Conservation (phyloP, 371 early-diverging fungal genomes). For the Lichtheimia ramosa region DNA sequence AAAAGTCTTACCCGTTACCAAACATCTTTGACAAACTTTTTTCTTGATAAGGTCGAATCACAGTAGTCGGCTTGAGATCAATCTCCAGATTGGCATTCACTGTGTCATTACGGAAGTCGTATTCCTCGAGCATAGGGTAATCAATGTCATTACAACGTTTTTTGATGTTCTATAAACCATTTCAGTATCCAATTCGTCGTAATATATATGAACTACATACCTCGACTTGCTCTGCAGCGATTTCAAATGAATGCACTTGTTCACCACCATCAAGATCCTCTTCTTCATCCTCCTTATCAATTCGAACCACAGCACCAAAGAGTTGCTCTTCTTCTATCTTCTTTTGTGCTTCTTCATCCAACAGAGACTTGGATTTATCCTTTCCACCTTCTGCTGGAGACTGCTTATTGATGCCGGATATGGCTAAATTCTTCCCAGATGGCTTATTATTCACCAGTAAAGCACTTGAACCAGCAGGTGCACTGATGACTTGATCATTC, state of each 20-base stretch:
- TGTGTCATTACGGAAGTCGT: conserved; percentile 97
- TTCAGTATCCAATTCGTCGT: neutral
- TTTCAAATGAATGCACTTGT: conserved; percentile 88
- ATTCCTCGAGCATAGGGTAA: conserved; percentile 99
- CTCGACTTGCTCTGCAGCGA: conserved; percentile 79
- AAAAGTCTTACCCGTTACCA: conserved; percentile 76
- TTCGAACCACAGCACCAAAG: conserved; percentile 58
- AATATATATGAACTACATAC: conserved; percentile 22
- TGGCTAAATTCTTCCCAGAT: conserved; percentile 60
- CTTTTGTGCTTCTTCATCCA: conserved; percentile 26
- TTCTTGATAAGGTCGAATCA: conserved; percentile 98
- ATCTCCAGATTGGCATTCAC: conserved; percentile 88
- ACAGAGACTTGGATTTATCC: conserved; percentile 17
- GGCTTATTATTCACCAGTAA: conserved; percentile 48
- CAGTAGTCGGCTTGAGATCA: conserved; percentile 95
- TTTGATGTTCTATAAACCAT: conserved; percentile 64
- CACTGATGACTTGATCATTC: conserved; percentile 36
- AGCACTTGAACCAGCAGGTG: conserved; percentile 25
- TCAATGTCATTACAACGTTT: conserved; percentile 95
- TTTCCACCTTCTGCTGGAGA: conserved; percentile 23
- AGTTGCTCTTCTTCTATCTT: conserved; percentile 53
- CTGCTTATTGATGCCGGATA: conserved; percentile 57
- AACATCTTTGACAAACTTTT: conserved; percentile 99
- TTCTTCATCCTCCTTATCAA: conserved; percentile 71
- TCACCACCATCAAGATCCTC: conserved; percentile 73